phyloP scores from a whole-genome alignment of 2,329 filamentous ascomycete species.

The Cladophialophora yegresii region DNA sequence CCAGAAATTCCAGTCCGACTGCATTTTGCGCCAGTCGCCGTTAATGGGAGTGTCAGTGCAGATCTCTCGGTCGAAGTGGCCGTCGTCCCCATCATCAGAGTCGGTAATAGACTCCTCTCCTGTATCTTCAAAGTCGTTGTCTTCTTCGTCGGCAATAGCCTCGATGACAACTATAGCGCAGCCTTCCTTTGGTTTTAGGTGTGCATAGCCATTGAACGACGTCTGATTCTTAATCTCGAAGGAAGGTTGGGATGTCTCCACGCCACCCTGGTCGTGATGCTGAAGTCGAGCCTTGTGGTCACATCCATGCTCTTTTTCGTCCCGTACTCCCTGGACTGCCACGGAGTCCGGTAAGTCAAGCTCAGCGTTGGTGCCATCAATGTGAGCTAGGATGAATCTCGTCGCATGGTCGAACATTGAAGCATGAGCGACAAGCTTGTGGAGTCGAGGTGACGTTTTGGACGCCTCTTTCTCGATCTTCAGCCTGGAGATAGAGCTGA shows the following conservation, averaged over 20 bases:
- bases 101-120: slow-evolving; percentile 24
- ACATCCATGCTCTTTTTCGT: slow-evolving; percentile 3
- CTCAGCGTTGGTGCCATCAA: slow-evolving; percentile 6
- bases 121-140: slow-evolving; percentile 8
- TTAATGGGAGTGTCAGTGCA: neutral
- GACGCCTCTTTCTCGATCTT: slow-evolving; percentile 29
- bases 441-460: slow-evolving; percentile 24
- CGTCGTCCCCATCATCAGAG: slow-evolving; percentile 7
- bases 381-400: slow-evolving; percentile 23
- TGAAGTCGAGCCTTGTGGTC: slow-evolving; percentile 5
- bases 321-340: neutral
- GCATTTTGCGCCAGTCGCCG: neutral
- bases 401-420: slow-evolving; percentile 25
- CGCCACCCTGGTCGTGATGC: slow-evolving; percentile 10
- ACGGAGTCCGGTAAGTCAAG: neutral
- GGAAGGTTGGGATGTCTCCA: neutral
- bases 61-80: slow-evolving; percentile 8
- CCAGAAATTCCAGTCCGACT: neutral
- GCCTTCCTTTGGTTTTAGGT: slow-evolving; percentile 1
- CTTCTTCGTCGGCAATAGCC: neutral
- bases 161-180: neutral
- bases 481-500: slow-evolving; percentile 24
- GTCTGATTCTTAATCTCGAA: neutral
- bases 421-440: slow-evolving; percentile 28
- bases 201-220: slow-evolving; percentile 4